Evolutionary conservation across 805 yeast species (phyloP), one percentile per base, ranked within the genome.

Genomic region (Barnettozyma siamensis): DNA sequence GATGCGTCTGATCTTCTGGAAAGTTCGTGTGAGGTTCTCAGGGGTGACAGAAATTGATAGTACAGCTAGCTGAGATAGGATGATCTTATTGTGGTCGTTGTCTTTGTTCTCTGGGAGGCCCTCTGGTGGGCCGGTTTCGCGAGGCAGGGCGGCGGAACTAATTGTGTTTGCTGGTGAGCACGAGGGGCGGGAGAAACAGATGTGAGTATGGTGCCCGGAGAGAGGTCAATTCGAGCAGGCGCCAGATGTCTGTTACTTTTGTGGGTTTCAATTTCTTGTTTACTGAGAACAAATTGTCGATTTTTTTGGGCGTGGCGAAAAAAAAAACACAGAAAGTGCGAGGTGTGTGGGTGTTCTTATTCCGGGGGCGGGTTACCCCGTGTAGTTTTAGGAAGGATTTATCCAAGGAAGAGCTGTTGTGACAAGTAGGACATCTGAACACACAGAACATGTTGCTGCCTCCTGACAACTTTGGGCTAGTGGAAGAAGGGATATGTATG

Each of bases 391-490:
- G 10, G 26, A n/a, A n/a, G n/a, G n/a, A n/a, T n/a, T n/a, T n/a
- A n/a, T n/a, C n/a, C n/a, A n/a, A n/a, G n/a, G n/a, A n/a, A n/a
- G n/a, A n/a, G n/a, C n/a, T n/a, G n/a, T n/a, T n/a, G n/a, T n/a
- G n/a, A n/a, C n/a, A n/a, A n/a, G n/a, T n/a, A n/a, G n/a, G n/a
- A n/a, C n/a, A n/a, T n/a, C n/a, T n/a, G n/a, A n/a, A n/a, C n/a
- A n/a, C 29, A 11, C n/a, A 5, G 29, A 24, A 7, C 3, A 37
- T 37, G 40, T 18, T 88, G 26, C 86, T 89, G 1, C 95, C 96
- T 2, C 98, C 99, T 1, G 91, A 88, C 37, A 86, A 85, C 58
- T 93, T 85, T 65, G 95, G 96, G 0, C 70, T 88, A 24, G 96
- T 89, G 4, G 97, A 93, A 62, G 80, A 82, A 20, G 95, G 95